Percentiles rank a stretch among this genome's conserved stretches.
These are phyloP conservation scores for Colletotrichum cuscutae DNA, from an alignment of 2,329 filamentous ascomycete genomes.

Conservation along the genomic window DNA sequence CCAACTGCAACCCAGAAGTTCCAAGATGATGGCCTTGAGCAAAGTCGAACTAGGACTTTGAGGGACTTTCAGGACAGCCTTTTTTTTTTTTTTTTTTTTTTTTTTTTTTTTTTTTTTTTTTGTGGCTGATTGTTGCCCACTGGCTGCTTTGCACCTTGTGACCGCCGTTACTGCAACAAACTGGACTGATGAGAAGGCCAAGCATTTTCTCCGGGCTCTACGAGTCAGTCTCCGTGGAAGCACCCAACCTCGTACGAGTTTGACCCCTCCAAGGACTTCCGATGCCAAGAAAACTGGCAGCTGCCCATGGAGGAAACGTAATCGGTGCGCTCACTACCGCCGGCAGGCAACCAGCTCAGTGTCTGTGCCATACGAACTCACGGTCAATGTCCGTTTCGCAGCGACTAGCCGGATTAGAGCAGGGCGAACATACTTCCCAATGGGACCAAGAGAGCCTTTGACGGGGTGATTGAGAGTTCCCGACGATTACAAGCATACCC, in stretches of 20 bases:
- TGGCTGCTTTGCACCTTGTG: neutral
- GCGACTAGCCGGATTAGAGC: neutral
- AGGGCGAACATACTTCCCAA: neutral
- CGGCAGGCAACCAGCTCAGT: neutral
- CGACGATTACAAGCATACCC: neutral
- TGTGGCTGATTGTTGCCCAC: neutral
- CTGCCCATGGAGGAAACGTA: conserved; percentile 16
- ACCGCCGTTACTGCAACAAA: neutral
- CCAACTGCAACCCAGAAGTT: conserved; percentile 22
- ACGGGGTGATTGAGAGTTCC: neutral
- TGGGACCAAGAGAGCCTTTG: neutral
- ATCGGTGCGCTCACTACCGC: neutral
- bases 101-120: neutral
- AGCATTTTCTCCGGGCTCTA: neutral
- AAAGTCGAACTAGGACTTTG: conserved; percentile 11
- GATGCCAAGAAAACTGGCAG: conserved; percentile 28
- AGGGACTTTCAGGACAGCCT: neutral
- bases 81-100: neutral
- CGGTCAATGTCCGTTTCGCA: conserved; percentile 1
- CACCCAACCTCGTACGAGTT: conserved; percentile 28
- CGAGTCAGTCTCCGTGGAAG: conserved; percentile 25
- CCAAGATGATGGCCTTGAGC: conserved; percentile 14
- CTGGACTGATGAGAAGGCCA: conserved; percentile 7
- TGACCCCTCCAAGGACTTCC: conserved; percentile 19
- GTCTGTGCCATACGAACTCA: neutral